Evolutionary conservation across 2,329 filamentous ascomycete genomes (phyloP), one percentile per base, ranked within the genome.

Genomic region (Tricladium varicosporioides): DNA sequence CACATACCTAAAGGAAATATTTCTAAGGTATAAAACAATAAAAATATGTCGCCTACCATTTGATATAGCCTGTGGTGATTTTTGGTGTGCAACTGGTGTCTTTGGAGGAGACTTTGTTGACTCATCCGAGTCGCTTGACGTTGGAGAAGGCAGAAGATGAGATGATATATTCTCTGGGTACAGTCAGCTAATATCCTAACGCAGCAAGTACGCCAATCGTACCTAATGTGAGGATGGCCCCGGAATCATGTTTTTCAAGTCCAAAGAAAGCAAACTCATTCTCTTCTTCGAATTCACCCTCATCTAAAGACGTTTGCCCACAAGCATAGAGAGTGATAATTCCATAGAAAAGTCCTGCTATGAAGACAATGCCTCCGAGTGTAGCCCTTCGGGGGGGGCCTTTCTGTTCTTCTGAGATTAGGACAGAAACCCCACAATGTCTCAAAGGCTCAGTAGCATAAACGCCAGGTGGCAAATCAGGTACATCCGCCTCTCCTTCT

Each of bases 281-380:
- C n/a, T 51, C 53, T 19, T 16, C 13, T 18, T 51, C 48, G n/a
- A 48, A 19, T 2, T 27, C 19, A 7, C 5, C 31, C 9, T 33
- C 18, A 22, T 47, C 50, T 14, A 15, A 51, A 13, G 53, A 47
- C 46, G 45, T 19, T 32, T 46, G 53, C 19, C 51, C 51, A 40
- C 48, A 51, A 45, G 53, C 53, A 32, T 56, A 56, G 13, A 56
- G 53, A 11, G 53, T 56, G 11, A 56, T 56, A 13, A 56, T 44
- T 16, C 53, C 53, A n/a, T 56, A 56, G 32, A 56, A 51, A 9
- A 56, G 18, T 27, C 53, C 53, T 10, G 53, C 53, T 47, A 56
- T 56, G 36, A 56, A 56, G 5, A 56, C 53, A 47, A 56, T 56
- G n/a, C 56, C 56, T 31, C 56, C 56, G 11, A 58, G 45, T 1